Base-by-base conservation (phyloP, 208 protist genomes). In the Leishmania amazonensis region DNA sequence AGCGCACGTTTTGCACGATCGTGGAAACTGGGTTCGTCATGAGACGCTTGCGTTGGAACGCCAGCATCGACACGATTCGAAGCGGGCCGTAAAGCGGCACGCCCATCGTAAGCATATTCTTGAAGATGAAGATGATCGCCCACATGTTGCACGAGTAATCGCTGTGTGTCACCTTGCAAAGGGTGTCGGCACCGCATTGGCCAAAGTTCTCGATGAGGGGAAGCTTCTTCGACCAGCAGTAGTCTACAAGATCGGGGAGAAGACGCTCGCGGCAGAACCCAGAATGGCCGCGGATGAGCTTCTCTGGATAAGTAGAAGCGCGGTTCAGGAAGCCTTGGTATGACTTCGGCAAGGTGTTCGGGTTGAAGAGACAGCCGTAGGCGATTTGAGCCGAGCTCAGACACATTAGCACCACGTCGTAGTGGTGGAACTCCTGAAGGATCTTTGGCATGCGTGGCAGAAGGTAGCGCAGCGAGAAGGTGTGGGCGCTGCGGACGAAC, bases 331-430 rank as follows among this genome's bases (percentile, higher is more conserved):
- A 97, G 51, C 68, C 62, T 53, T 90, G 90, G 86, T 96, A 97
- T n/a, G 90, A 89, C 77, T 79, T 84, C 13, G 93, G 93, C 81
- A 96, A 76, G n/a, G 93, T 92, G 80, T 85, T 86, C 31, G 89
- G 93, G 35, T 92, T 89, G 81, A 95, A 97, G 28, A 96, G 70
- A 62, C 85, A 86, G 42, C 88, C 87, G 81, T 97, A 97, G 38
- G 87, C 68, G 75, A 97, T 97, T 79, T 97, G 93, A 40, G 86
- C 85, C 5, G 92, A 83, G 81, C 90, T 95, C 51, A 93, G 83
- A 75, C 91, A 96, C 93, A 97, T 96, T 47, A 91, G 72, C 57
- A 94, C 51, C 80, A 94, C 87, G 70, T 97, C 95, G 84, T 96
- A 97, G 79, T 97, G 85, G 2, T 87, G 65, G 81, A 97, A 97